Evolutionary conservation across 441 rosid genomes (phyloP).

Genomic region (Adansonia grandidieri): DNA sequence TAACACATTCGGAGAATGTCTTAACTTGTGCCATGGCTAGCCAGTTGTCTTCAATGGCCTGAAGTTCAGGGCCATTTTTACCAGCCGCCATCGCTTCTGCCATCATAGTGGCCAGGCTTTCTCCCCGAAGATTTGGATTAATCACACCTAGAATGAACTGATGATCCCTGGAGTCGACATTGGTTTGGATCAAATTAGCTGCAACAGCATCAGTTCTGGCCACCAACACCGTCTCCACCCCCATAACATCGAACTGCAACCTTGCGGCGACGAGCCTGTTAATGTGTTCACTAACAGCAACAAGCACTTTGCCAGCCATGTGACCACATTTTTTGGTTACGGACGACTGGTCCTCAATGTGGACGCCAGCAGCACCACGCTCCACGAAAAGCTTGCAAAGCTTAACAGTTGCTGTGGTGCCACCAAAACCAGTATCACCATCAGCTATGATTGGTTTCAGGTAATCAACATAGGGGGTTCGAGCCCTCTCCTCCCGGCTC

Average conservation of each 20-base stretch:
- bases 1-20: slow-evolving; percentile 72
- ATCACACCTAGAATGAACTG: slow-evolving; percentile 88
- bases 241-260: slow-evolving; percentile 93
- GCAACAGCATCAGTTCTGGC: slow-evolving; percentile 90
- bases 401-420: slow-evolving; percentile 89
- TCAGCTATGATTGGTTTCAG: slow-evolving; percentile 94
- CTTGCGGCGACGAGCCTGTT: slow-evolving; percentile 91
- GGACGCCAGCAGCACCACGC: slow-evolving; percentile 93
- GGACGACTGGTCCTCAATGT: slow-evolving; percentile 92
- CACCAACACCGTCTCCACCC: slow-evolving; percentile 83
- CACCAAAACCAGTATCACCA: slow-evolving; percentile 93
- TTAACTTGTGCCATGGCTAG: slow-evolving; percentile 65
- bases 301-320: slow-evolving; percentile 95
- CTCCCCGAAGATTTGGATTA: slow-evolving; percentile 69
- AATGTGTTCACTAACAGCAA: slow-evolving; percentile 84
- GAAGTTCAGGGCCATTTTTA: slow-evolving; percentile 74
- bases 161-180: slow-evolving; percentile 83
- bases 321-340: slow-evolving; percentile 94
- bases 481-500: slow-evolving; percentile 80
- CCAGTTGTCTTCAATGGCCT: slow-evolving; percentile 87
- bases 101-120: slow-evolving; percentile 60
- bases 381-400: slow-evolving; percentile 93
- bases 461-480: slow-evolving; percentile 79
- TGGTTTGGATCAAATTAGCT: slow-evolving; percentile 78
- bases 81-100: slow-evolving; percentile 77